phyloP scores from a whole-genome alignment of 345 rosid genomes.

The Mercurialis annua region DNA sequence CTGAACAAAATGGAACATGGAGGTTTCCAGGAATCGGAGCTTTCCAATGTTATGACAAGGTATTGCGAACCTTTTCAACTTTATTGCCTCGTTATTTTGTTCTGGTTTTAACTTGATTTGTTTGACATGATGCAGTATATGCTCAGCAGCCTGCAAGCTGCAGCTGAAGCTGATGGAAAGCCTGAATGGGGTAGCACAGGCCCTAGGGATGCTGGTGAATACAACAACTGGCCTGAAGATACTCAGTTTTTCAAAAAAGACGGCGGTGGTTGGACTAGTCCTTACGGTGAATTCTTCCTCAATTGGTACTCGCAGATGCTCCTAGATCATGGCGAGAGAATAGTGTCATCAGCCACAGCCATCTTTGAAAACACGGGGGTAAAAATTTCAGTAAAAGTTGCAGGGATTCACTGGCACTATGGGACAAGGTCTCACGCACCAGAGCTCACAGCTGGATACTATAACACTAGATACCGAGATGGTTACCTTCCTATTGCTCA shows the following conservation, averaged over 20 bases:
- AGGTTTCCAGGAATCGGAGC: slow-evolving; percentile 97
- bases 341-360: slow-evolving; percentile 59
- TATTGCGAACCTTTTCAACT: slow-evolving; percentile 10
- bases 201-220: slow-evolving; percentile 92
- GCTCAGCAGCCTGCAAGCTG: slow-evolving; percentile 75
- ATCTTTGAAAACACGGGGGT: slow-evolving; percentile 42
- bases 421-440: slow-evolving; percentile 96
- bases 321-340: slow-evolving; percentile 76
- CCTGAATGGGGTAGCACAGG: slow-evolving; percentile 96
- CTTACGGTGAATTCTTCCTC: slow-evolving; percentile 89
- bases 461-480: slow-evolving; percentile 80
- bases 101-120: slow-evolving; percentile 3
- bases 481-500: slow-evolving; percentile 92
- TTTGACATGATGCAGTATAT: slow-evolving; percentile 56
- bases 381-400: slow-evolving; percentile 83
- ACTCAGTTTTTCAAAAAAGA: slow-evolving; percentile 76
- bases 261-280: slow-evolving; percentile 76
- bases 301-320: slow-evolving; percentile 90
- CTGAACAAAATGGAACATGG: slow-evolving; percentile 85
- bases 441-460: slow-evolving; percentile 97
- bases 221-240: slow-evolving; percentile 98
- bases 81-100: no score
- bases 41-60: slow-evolving; percentile 96
- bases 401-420: slow-evolving; percentile 98
- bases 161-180: slow-evolving; percentile 82